These are phyloP conservation scores for Boletus edulis DNA, from an alignment of 768 basidiomycete genomes.

Conservation along the genomic window DNA sequence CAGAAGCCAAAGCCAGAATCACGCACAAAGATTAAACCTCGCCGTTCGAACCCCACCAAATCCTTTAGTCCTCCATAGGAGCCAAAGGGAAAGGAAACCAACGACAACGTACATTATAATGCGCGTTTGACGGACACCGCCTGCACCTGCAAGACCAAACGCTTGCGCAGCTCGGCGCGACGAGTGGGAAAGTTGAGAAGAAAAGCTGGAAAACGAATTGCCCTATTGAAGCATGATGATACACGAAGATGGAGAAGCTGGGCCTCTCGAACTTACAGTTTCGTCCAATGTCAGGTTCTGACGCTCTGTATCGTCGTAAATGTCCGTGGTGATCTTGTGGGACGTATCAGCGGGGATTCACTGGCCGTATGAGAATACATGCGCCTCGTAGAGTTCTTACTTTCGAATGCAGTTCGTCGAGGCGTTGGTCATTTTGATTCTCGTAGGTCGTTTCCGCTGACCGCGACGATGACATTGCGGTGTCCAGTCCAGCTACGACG, in stretches of 20 bases:
- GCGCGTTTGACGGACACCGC: slow-evolving; percentile 66
- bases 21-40: slow-evolving; percentile 21
- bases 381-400: slow-evolving; percentile 81
- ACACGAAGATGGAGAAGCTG: background rate
- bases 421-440: slow-evolving; percentile 77
- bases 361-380: slow-evolving; percentile 18
- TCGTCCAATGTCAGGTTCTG: slow-evolving; percentile 80
- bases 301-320: slow-evolving; percentile 78
- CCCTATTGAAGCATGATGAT: slow-evolving; percentile 37
- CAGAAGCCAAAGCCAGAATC: background rate
- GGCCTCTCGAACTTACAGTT: slow-evolving; percentile 48
- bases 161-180: slow-evolving; percentile 69
- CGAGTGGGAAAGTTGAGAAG: slow-evolving; percentile 59
- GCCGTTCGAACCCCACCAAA: slow-evolving; percentile 40
- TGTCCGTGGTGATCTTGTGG: slow-evolving; percentile 79
- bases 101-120: slow-evolving; percentile 60
- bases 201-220: slow-evolving; percentile 66
- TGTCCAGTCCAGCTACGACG: too few relatives aligned
- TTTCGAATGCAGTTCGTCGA: slow-evolving; percentile 84
- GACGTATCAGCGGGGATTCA: background rate
- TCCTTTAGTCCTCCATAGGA: slow-evolving; percentile 48
- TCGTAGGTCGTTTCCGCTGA: slow-evolving; percentile 74
- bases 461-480: slow-evolving; percentile 38
- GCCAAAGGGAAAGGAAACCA: slow-evolving; percentile 55
- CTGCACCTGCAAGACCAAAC: slow-evolving; percentile 61